Conservation (phyloP, 306 rosid genomes). For the Abrus precatorius region DNA sequence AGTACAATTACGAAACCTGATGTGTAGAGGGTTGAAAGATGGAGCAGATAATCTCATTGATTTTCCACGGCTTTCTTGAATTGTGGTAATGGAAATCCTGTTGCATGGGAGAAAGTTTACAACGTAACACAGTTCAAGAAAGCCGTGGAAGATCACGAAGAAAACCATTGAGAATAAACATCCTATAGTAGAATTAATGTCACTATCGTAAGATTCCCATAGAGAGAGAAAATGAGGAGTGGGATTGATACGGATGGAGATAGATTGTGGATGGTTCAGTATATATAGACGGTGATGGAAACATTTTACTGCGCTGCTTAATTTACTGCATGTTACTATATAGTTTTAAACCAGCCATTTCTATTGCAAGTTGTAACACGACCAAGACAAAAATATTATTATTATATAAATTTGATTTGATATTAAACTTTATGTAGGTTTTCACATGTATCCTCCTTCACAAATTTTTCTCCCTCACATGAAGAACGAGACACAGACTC, state of each 20-base stretch:
- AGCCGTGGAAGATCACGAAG: slow-evolving; percentile 11
- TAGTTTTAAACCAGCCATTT: too few species aligned
- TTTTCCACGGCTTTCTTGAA: slow-evolving; percentile 23
- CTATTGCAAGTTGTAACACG: too few species aligned
- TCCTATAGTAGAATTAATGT: neutral
- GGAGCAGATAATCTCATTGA: slow-evolving; percentile 31
- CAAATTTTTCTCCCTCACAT: too few species aligned
- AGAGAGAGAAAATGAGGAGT: neutral
- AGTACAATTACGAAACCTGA: neutral
- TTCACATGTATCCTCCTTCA: too few species aligned
- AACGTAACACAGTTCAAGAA: slow-evolving; percentile 28
- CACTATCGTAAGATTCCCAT: neutral
- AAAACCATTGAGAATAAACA: neutral
- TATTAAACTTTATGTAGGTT: too few species aligned
- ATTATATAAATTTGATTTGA: too few species aligned
- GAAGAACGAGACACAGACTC: too few species aligned
- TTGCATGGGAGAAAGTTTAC: neutral
- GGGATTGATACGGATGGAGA: neutral
- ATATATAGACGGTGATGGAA: too few species aligned
- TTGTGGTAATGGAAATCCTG: neutral
- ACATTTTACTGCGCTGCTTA: too few species aligned
- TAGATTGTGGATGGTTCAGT: too few species aligned
- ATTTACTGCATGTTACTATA: too few species aligned
- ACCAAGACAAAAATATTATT: too few species aligned
- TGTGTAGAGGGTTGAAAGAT: neutral